Evolutionary conservation across 2,329 filamentous ascomycete species (phyloP), one percentile per base, ranked within the genome.

Genomic region (Chrysoporthe puriensis): DNA sequence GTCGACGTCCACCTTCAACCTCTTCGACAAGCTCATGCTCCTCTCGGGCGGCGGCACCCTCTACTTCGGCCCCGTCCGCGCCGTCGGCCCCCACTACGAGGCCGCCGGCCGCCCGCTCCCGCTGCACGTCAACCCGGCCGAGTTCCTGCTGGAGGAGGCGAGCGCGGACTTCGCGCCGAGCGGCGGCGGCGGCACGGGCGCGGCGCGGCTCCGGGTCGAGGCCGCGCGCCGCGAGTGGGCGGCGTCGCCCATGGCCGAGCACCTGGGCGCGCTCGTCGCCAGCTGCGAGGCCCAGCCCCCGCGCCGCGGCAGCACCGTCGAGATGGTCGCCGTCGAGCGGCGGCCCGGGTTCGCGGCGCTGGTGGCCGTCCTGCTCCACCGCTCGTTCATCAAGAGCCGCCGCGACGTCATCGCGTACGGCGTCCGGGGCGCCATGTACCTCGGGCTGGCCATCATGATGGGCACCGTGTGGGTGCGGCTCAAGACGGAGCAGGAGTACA

Each of bases 401-500:
- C 89, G 93, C 36, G 93, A 97, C 75, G 84, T 96, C 7, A 88
- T 97, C 63, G 92, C 90, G 0, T 97, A 97, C 74, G 91, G 91
- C 0, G 93, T 96, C 72, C 88, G 93, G 3, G 83, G 96, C 54
- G 90, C 86, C 52, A 96, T 96, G 92, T 96, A 96, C 77, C 83
- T 90, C 72, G 87, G 88, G 0, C 83, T 96, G 18, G 92, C 92
- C 1, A 87, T 96, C 72, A 90, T 96, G 86, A 94, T 95, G 90
- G 93, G 93, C 5, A 96, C 93, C 0, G 91, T 96, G 14, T 97
- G 92, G 90, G 80, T 96, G 16, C 88, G 93, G 6, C 83, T 97
- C 2, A 80, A 84, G 4, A 84, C 90, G 0, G 80, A 84, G 0
- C 93, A 96, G 75, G 81, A 84, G 66, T 90, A 91, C 68, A 95